Base-by-base conservation (phyloP, 2,329 filamentous ascomycete species). In the Fusarium sp. region DNA sequence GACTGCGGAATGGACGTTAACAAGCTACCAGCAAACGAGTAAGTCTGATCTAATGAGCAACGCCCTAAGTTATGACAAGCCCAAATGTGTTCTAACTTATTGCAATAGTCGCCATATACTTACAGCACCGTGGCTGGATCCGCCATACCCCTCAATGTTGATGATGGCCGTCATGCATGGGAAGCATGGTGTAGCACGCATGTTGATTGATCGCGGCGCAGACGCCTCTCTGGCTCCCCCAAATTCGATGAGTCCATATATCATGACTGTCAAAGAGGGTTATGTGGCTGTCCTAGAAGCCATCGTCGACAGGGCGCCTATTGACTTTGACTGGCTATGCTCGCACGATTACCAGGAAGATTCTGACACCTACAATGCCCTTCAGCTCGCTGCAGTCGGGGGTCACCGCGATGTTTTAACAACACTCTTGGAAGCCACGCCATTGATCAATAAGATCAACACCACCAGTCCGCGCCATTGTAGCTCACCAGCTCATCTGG, bases 301-400 rank as follows among this genome's bases (percentile, higher is more conserved):
- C 26, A 62, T 74, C 6, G 32, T 60, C 7, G 63, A 72, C 10
- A 45, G 40, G 19, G 57, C 33, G 2, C 40, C 55, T n/a, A 26
- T 13, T 6, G 11, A 45, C 9, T 73, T 74, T 4, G 39, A 71
- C 35, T 74, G 72, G 72, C 10, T 40, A 1, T 52, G 47, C 20
- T 9, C 52, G 10, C 66, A 53, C 14, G 32, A 63, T 11, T 37
- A 60, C 28, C 15, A 32, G 5, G 35, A 67, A 4, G 50, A 58
- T 6, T 44, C 54, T 3, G 56, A 55, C 26, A 61, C 59, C 11
- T 72, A 65, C 30, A 73, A 71, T 24, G 64, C 69, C 7, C 49
- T 74, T 13, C 72, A 74, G 32, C 56, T 74, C 33, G 72, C 72
- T 11, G 71, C 72, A 39, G 49, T 49, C 4, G 48, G 65, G 3